Evolutionary conservation across 148 eudicot genomes (phyloP), one percentile per base, ranked within the genome.

Genomic region (Heliamphora exappendiculata): DNA sequence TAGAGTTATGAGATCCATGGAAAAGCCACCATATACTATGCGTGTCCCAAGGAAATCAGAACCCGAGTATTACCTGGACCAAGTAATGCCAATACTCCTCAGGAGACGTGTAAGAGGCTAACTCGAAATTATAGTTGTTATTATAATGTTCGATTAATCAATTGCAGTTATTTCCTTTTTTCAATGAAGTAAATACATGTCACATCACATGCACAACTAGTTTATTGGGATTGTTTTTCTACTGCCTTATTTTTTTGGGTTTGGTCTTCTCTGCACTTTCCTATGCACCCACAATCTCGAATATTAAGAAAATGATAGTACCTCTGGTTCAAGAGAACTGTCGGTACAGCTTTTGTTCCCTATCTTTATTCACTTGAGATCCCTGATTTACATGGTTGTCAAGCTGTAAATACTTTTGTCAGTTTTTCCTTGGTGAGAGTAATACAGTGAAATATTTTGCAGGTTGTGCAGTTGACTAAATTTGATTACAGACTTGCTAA

Each of bases 41-140:
- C 91, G 98, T 24, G 97, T 95, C 41, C 98, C 98, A 17, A 86
- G 98, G 65, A 95, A 88, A 88, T 95, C 96, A 77, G 93, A 94
- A 78, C 96, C 98, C 11, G 89, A 89, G 51, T 91, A 88, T 83
- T 95, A 95, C 71, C 49, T 88, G 62, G 91, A 88, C 65, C 88
- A 85, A 69, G 96, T 95, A 24, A 72, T 92, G 72, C 98, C 97
- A 16, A 87, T 95, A 81, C 92, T 95, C 41, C 67, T 87, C 80
- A 87, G 93, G 81, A 88, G 96, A 84, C 93, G 85, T 75, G 98
- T 95, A 90, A 88, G 97, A 64, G 66, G 50, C 13, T 31, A 10
- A 45, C 59, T 74, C 24, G 2, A n/a, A 37, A 33, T 49, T 63
- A 9, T 49, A 42, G 3, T 31, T 63, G 19, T 9, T 34, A 22